phyloP scores from a whole-genome alignment of 805 yeast species.

The Ogataea methanolica region DNA sequence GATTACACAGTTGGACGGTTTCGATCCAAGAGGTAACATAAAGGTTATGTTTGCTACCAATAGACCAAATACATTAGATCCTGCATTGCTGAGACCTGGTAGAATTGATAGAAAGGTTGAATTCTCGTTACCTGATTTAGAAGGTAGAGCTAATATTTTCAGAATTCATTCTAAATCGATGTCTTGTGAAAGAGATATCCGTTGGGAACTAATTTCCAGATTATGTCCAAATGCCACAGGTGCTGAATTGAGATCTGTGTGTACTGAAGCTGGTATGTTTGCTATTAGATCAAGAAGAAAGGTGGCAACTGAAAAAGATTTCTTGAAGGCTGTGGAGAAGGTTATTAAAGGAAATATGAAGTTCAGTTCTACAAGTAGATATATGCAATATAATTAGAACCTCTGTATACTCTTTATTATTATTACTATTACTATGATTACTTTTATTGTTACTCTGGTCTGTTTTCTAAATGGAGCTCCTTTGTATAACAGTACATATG shows the following conservation, averaged over 20 bases:
- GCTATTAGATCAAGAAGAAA: slow-evolving; percentile 98
- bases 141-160: slow-evolving; percentile 96
- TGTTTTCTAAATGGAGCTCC: no score
- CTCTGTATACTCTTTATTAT: not conserved
- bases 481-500: no score
- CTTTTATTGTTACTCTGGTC: no score
- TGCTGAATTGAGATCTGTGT: slow-evolving; percentile 96
- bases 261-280: slow-evolving; percentile 99
- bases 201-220: slow-evolving; percentile 98
- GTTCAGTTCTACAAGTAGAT: slow-evolving; percentile 94
- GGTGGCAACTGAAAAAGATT: slow-evolving; percentile 97
- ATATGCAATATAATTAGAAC: slow-evolving; percentile 90
- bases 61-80: slow-evolving; percentile 96
- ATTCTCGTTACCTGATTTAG: slow-evolving; percentile 92
- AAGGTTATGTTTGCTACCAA: slow-evolving; percentile 99
- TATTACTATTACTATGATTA: no score
- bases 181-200: slow-evolving; percentile 95
- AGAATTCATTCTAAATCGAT: slow-evolving; percentile 95
- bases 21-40: slow-evolving; percentile 97
- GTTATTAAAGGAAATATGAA: slow-evolving; percentile 98
- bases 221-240: slow-evolving; percentile 98
- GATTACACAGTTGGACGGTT: slow-evolving; percentile 96
- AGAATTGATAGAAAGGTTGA: slow-evolving; percentile 98
- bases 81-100: slow-evolving; percentile 96
- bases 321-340: slow-evolving; percentile 95